A percentile compares a stretch with the other conserved stretches of the same genome.
Conservation (phyloP, 306 rosid genomes). For the Pterocarpus santalinus region DNA sequence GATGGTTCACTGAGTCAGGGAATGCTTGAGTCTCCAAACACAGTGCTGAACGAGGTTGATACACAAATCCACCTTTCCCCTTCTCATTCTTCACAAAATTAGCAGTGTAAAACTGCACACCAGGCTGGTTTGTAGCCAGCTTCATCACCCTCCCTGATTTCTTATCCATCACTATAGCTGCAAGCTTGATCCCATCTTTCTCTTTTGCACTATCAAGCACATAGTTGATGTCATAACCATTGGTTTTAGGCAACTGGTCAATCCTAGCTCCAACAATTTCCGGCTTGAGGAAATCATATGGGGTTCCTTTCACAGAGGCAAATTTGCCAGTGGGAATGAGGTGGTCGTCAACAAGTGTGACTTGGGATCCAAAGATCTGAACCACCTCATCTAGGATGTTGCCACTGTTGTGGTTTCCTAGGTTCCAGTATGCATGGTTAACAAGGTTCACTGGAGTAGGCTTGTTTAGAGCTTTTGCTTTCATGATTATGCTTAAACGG, state of each 20-base stretch:
- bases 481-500: conserved; percentile 56
- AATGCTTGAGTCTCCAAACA: conserved; percentile 83
- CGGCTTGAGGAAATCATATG: conserved; percentile 73
- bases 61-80: conserved; percentile 68
- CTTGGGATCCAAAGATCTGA: conserved; percentile 63
- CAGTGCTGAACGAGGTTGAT: conserved; percentile 60
- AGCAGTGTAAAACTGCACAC: conserved; percentile 67
- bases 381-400: conserved; percentile 56
- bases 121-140: conserved; percentile 67
- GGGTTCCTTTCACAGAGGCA: conserved; percentile 65
- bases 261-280: conserved; percentile 57
- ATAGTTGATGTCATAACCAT: conserved; percentile 73
- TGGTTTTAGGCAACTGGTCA: conserved; percentile 40
- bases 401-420: conserved; percentile 73
- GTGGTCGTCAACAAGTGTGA: conserved; percentile 58
- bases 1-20: conserved; percentile 80
- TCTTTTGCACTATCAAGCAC: conserved; percentile 50
- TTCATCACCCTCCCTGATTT: conserved; percentile 65
- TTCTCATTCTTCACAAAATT: conserved; percentile 56
- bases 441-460: conserved; percentile 76
- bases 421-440: conserved; percentile 74
- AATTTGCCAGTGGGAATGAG: conserved; percentile 70
- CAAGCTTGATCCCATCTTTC: conserved; percentile 43
- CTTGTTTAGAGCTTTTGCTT: conserved; percentile 71
- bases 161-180: conserved; percentile 57